Conservation (phyloP, 805 yeast genomes). For the Saccharomycopsis fodiens region DNA sequence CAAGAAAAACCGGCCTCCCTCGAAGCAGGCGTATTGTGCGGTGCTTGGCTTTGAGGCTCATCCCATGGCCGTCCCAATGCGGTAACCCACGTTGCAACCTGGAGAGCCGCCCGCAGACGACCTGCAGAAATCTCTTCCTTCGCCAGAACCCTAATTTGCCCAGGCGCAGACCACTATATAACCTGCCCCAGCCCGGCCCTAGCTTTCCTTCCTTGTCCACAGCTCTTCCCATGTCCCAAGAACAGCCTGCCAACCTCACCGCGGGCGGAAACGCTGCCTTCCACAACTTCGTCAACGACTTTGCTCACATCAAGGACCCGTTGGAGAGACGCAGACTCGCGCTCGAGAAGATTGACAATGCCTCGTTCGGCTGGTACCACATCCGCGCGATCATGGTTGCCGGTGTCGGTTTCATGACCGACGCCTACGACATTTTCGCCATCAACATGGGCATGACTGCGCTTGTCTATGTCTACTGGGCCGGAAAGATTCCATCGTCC, state of each 20-base stretch:
- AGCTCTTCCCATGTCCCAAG: neutral
- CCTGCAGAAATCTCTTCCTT: neutral
- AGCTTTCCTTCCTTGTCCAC: neutral
- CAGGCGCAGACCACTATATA: neutral
- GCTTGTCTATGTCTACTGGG: conserved; percentile 73
- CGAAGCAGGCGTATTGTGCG: too few relatives aligned
- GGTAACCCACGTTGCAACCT: neutral
- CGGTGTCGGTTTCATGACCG: conserved; percentile 91
- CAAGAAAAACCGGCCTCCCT: too few relatives aligned
- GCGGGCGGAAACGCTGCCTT: conserved; percentile 79
- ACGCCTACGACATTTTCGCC: conserved; percentile 88
- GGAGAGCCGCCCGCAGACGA: neutral
- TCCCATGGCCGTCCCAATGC: neutral
- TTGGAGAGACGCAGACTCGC: conserved; percentile 83
- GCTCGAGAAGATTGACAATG: conserved; percentile 73
- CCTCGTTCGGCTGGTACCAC: conserved; percentile 76
- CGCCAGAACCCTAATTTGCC: neutral
- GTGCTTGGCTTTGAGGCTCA: neutral
- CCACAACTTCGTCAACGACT: conserved; percentile 74
- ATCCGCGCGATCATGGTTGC: conserved; percentile 77
- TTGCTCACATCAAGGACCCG: conserved; percentile 77
- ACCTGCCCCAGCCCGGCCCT: too few relatives aligned
- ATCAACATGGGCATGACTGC: conserved; percentile 76
- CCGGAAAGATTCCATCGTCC: conserved; percentile 52
- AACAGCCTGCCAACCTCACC: conserved; percentile 1